Conservation (phyloP, 2,329 filamentous ascomycete species). For the Thyridium curvatum region DNA sequence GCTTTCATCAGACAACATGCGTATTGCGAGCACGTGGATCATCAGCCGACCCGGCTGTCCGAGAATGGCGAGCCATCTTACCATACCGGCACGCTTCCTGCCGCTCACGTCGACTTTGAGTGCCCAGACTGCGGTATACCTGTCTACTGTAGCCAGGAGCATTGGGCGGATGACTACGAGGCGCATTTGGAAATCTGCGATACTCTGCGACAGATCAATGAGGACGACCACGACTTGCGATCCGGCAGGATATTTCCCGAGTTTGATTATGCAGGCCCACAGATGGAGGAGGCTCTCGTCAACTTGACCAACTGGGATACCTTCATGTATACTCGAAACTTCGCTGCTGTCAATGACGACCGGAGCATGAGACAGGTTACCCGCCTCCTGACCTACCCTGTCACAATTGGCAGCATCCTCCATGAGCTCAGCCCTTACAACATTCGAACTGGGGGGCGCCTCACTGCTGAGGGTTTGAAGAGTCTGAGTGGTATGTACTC, state of each 20-base stretch:
- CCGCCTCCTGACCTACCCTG: slow-evolving; percentile 84
- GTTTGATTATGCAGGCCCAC: slow-evolving; percentile 82
- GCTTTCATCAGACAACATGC: slow-evolving; percentile 91
- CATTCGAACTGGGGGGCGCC: slow-evolving; percentile 64
- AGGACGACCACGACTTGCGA: slow-evolving; percentile 92
- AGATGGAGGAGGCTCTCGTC: slow-evolving; percentile 86
- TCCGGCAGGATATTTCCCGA: slow-evolving; percentile 91
- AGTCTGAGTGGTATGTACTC: slow-evolving; percentile 74
- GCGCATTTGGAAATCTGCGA: slow-evolving; percentile 89
- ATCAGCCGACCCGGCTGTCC: slow-evolving; percentile 69
- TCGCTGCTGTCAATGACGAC: slow-evolving; percentile 84
- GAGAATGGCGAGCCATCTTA: slow-evolving; percentile 50
- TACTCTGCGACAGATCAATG: slow-evolving; percentile 85
- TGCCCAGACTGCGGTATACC: slow-evolving; percentile 95
- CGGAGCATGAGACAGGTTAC: slow-evolving; percentile 90
- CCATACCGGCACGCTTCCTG: slow-evolving; percentile 50
- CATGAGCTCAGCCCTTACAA: slow-evolving; percentile 93
- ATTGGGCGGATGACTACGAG: slow-evolving; percentile 96
- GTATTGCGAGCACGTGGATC: slow-evolving; percentile 85
- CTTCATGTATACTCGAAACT: slow-evolving; percentile 86
- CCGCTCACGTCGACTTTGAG: slow-evolving; percentile 84
- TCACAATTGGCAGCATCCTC: slow-evolving; percentile 84
- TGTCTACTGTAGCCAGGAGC: slow-evolving; percentile 86
- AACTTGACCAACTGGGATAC: slow-evolving; percentile 99
- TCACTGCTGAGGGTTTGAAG: slow-evolving; percentile 86